Evolutionary conservation across 805 yeast genomes (phyloP).

Genomic region (Debaryomyces hansenii): DNA sequence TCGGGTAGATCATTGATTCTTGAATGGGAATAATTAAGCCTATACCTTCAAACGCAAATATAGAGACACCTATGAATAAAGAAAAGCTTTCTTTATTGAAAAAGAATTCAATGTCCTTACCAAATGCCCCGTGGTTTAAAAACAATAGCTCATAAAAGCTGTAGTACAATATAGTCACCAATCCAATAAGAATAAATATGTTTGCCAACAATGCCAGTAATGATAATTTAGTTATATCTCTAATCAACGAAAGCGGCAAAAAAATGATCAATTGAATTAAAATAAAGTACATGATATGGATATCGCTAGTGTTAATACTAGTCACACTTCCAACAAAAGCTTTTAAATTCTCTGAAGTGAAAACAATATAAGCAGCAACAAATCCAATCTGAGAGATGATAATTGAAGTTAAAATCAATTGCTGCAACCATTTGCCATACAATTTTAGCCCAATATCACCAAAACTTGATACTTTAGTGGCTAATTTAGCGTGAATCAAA

Average conservation of each 20-base stretch:
- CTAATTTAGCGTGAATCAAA: constrained; percentile 56
- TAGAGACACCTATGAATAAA: constrained; percentile 77
- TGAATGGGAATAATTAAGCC: constrained; percentile 81
- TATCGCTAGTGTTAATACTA: constrained; percentile 37
- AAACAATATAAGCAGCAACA: constrained; percentile 77
- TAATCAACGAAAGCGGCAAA: constrained; percentile 66
- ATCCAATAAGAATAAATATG: constrained; percentile 63
- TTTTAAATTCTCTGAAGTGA: constrained; percentile 68
- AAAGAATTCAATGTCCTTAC: constrained; percentile 47
- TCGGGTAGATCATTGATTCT: constrained; percentile 77
- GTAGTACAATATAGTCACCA: constrained; percentile 62
- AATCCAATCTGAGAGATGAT: constrained; percentile 76
- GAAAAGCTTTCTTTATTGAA: constrained; percentile 65
- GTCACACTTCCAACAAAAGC: constrained; percentile 61
- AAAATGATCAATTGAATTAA: constrained; percentile 55
- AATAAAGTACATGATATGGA: constrained; percentile 45
- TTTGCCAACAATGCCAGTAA: constrained; percentile 73
- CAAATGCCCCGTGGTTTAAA: constrained; percentile 39
- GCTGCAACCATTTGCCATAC: constrained; percentile 67
- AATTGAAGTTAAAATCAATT: constrained; percentile 61
- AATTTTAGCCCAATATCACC: constrained; percentile 69
- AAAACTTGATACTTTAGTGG: constrained; percentile 68
- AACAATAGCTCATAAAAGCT: constrained; percentile 46
- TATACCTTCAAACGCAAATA: constrained; percentile 86
- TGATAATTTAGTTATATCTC: constrained; percentile 76